phyloP scores from a whole-genome alignment of 192 early-diverging fungal genomes.

The Rhizophagus clarus region DNA sequence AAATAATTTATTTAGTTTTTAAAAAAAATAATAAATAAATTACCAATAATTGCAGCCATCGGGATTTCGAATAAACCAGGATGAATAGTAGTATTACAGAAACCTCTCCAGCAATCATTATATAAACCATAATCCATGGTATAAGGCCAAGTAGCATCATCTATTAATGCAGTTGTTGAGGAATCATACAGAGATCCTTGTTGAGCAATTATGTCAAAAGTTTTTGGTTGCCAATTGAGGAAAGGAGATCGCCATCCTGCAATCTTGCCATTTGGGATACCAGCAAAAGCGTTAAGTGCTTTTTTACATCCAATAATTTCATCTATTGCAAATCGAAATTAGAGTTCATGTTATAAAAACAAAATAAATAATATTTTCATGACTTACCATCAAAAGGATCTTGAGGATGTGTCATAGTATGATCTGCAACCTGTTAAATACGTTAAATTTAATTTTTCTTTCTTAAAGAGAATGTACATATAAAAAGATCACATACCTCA shows the following conservation, averaged over 20 bases:
- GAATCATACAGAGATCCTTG: conserved; percentile 61
- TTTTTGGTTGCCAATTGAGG: conserved; percentile 55
- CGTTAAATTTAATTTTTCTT: not conserved
- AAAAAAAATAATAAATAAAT: conserved; percentile 4
- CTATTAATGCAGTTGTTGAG: conserved; percentile 47
- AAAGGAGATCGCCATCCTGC: conserved; percentile 68
- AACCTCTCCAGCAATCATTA: conserved; percentile 60
- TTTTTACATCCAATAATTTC: conserved; percentile 42
- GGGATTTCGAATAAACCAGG: conserved; percentile 72
- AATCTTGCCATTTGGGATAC: conserved; percentile 60
- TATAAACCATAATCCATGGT: conserved; percentile 66
- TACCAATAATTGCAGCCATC: conserved; percentile 58
- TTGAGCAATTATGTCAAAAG: conserved; percentile 45
- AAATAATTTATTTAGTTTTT: not conserved
- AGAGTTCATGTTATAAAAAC: not conserved
- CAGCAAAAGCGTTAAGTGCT: conserved; percentile 55
- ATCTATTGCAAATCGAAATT: conserved; percentile 24
- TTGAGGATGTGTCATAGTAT: conserved; percentile 55
- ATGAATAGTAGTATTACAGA: conserved; percentile 48
- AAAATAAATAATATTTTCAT: not conserved
- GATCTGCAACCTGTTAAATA: conserved; percentile 51
- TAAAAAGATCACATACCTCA: not conserved
- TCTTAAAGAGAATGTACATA: no score
- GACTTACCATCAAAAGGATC: conserved; percentile 37
- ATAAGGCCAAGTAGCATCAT: conserved; percentile 66